Percentiles rank a stretch among this genome's conserved stretches.
Conservation (phyloP, 139 green algal species). For the Micractinium conductrix region DNA sequence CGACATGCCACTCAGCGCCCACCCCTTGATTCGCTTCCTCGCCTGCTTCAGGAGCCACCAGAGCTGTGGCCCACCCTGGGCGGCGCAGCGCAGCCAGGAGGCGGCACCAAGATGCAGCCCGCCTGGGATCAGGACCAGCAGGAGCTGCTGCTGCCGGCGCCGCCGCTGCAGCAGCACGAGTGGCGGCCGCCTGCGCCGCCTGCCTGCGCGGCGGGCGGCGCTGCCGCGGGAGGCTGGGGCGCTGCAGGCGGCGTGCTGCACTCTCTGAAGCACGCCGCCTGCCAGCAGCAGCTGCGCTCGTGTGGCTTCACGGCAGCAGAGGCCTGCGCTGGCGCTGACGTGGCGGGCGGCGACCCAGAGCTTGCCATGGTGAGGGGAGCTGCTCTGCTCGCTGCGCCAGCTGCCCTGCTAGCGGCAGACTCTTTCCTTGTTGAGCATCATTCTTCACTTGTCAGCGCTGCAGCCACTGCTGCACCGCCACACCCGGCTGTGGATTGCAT, state of each 20-base stretch:
- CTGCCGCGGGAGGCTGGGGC: background rate
- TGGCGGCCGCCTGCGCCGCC: background rate
- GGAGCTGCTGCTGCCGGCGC: background rate
- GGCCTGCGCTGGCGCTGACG: background rate
- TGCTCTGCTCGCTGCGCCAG: background rate
- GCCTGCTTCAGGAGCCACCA: too few species aligned
- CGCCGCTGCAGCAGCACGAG: too few species aligned
- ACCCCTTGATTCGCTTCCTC: too few species aligned
- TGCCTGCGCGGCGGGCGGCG: background rate
- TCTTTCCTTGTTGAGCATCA: too few species aligned
- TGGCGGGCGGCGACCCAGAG: background rate
- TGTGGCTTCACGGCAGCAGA: background rate
- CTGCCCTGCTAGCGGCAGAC: too few species aligned
- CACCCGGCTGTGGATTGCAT: too few species aligned
- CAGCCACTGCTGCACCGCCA: too few species aligned
- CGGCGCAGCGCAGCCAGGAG: background rate
- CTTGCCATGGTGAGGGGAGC: background rate
- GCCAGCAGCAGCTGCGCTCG: background rate
- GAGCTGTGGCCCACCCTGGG: conserved; percentile 3
- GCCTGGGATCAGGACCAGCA: too few species aligned
- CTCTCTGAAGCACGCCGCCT: background rate
- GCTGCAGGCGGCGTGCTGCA: background rate
- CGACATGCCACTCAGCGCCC: too few species aligned
- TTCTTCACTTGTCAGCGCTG: too few species aligned
- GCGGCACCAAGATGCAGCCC: too few species aligned